Percentiles rank a stretch among this genome's conserved stretches.
These are phyloP conservation scores for Diaporthe humulicola DNA, from an alignment of 2,329 filamentous ascomycete genomes.

Conservation along the genomic window DNA sequence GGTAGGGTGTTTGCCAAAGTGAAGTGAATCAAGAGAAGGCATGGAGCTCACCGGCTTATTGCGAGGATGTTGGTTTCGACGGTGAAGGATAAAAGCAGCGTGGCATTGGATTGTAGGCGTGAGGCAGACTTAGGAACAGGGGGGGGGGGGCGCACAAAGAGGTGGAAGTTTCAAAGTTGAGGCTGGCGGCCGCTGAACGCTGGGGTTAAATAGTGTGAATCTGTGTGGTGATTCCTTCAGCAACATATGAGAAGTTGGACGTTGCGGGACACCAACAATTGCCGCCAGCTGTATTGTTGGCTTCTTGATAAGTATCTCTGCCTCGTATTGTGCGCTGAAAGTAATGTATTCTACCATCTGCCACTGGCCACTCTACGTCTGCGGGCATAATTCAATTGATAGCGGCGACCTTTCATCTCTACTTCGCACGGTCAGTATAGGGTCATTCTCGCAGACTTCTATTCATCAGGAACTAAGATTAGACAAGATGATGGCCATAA, in stretches of 20 bases:
- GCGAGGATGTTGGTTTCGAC: no score
- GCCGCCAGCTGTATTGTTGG: no score
- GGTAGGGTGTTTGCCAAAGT: not conserved
- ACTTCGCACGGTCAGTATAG: not conserved
- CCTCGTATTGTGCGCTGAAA: not conserved
- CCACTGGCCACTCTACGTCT: not conserved
- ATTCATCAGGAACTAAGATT: no score
- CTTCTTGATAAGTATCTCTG: no score
- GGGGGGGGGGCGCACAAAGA: no score
- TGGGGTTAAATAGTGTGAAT: not conserved
- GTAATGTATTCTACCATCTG: not conserved
- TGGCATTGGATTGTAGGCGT: no score
- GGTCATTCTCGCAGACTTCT: no score
- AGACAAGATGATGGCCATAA: no score
- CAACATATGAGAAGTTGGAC: not conserved
- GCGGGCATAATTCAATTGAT: not conserved
- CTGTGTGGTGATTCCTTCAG: not conserved
- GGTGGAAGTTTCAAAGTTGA: not conserved
- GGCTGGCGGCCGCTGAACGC: no score
- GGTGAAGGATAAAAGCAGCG: not conserved
- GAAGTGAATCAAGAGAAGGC: not conserved
- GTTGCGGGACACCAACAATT: not conserved
- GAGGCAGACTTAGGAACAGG: not conserved
- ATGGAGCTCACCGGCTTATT: not conserved
- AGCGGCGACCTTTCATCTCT: not conserved